Base-by-base conservation (phyloP, 1,284 basidiomycete species). In the Apiotrichum domesticum region DNA sequence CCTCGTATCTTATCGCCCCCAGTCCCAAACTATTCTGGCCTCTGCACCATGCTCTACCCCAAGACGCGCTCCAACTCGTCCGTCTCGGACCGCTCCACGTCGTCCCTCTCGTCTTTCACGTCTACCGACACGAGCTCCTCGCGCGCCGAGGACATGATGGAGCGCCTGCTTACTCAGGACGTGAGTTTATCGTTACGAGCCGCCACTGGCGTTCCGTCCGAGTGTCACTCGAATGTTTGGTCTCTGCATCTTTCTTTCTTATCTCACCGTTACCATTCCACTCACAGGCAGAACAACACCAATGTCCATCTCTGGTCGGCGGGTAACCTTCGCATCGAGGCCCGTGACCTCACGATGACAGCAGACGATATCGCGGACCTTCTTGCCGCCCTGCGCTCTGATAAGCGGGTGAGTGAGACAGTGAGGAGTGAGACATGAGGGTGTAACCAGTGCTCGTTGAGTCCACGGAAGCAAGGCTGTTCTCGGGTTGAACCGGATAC, bases 281-380 rank as follows among this genome's bases (percentile, higher is more conserved):
- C 50, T 51, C 3, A 50, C 33, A 21, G 37, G 33, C 50, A 75
- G 71, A 40, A 63, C 33, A 9, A 61, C 43, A 50, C 67, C n/a
- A 61, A 58, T 7, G 54, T 73, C 55, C 61, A 70, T 52, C 63
- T 74, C 49, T 73, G 72, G 71, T 73, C 70, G 33, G 72, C 65
- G 13, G 71, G 66, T 9, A 73, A 70, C 51, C 57, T 70, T 55
- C 67, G 68, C 43, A 54, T 72, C 46, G 59, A 66, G 50, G 63
- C 62, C 2, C 63, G 60, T 41, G 70, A 75, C 55, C 57, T 72
- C 15, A 68, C 68, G 11, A 41, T 71, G 15, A 58, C 65, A 4
- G 43, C 66, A 4, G 47, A 52, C 6, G 67, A 69, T 11, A 63
- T 66, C 3, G 46, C 55, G n/a, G 66, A 71, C 35, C 64, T 75